Evolutionary conservation across 2,329 filamentous ascomycete species (phyloP).

Genomic region (Penicillium expansum): DNA sequence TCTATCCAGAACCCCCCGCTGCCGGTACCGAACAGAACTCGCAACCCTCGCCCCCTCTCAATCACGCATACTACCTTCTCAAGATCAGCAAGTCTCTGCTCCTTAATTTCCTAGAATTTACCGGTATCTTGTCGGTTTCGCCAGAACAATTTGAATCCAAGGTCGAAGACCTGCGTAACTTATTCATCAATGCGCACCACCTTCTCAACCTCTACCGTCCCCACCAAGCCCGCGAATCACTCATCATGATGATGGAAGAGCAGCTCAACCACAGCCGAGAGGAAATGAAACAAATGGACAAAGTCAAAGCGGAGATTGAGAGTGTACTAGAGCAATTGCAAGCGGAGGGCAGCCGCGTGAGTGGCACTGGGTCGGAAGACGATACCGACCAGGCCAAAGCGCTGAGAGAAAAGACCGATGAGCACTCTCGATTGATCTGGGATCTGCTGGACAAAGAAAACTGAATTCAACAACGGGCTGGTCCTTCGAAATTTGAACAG

Average conservation of each 20-base stretch:
- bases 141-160: slow-evolving; percentile 68
- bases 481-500: background rate
- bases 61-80: slow-evolving; percentile 63
- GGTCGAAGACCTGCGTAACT: slow-evolving; percentile 71
- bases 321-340: slow-evolving; percentile 36
- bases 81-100: slow-evolving; percentile 79
- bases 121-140: slow-evolving; percentile 66
- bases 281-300: slow-evolving; percentile 75
- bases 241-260: slow-evolving; percentile 84
- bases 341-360: slow-evolving; percentile 28
- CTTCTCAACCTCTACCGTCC: slow-evolving; percentile 92
- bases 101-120: slow-evolving; percentile 82
- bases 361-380: slow-evolving; percentile 7
- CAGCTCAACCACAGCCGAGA: slow-evolving; percentile 69
- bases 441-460: slow-evolving; percentile 37
- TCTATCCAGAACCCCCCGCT: slow-evolving; percentile 54
- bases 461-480: slow-evolving; percentile 12
- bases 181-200: slow-evolving; percentile 90
- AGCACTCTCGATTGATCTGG: slow-evolving; percentile 40
- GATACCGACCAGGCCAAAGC: slow-evolving; percentile 7
- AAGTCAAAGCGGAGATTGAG: slow-evolving; percentile 67
- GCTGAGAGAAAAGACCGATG: slow-evolving; percentile 20
- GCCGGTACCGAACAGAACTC: slow-evolving; percentile 54
- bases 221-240: slow-evolving; percentile 83
- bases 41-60: slow-evolving; percentile 42